Evolutionary conservation across 139 green algal genomes (phyloP).

Genomic region (Picochlorum sp.): DNA sequence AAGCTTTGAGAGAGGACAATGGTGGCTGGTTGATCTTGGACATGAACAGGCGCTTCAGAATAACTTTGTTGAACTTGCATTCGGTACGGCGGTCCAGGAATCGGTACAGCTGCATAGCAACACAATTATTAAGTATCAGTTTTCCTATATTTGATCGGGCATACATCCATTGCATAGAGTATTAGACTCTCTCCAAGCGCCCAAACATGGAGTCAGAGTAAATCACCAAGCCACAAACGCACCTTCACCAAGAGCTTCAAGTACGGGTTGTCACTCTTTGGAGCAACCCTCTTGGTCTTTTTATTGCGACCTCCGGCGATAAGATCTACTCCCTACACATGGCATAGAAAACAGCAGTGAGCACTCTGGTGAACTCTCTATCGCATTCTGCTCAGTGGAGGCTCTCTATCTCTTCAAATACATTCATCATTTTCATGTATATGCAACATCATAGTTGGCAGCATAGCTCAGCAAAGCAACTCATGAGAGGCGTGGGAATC

Average conservation of each 20-base stretch:
- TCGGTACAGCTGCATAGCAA: conserved; percentile 84
- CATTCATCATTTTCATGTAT: not conserved
- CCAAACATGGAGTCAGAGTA: not conserved
- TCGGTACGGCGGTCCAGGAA: conserved; percentile 93
- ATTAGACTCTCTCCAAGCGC: not conserved
- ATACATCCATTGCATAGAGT: no score
- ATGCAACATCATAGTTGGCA: not conserved
- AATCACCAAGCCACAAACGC: not conserved
- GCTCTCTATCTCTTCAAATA: not conserved
- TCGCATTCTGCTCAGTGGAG: not conserved
- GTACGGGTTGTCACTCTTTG: conserved; percentile 98
- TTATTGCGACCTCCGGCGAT: conserved; percentile 93
- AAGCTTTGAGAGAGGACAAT: conserved; percentile 90
- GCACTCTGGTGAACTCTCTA: not conserved
- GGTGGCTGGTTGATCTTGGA: conserved; percentile 90
- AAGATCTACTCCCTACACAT: conserved; percentile 92
- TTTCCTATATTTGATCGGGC: no score
- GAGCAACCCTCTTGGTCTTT: conserved; percentile 74
- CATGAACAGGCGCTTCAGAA: conserved; percentile 95
- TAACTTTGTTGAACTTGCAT: conserved; percentile 94
- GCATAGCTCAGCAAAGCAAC: not conserved
- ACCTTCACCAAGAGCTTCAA: conserved; percentile 99
- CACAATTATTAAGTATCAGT: no score
- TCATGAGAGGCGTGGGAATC: not conserved
- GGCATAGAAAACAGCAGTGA: not conserved